These are phyloP conservation scores for Chrysosporium keratinophilum DNA, from an alignment of 2,329 filamentous ascomycete species.

Conservation along the genomic window DNA sequence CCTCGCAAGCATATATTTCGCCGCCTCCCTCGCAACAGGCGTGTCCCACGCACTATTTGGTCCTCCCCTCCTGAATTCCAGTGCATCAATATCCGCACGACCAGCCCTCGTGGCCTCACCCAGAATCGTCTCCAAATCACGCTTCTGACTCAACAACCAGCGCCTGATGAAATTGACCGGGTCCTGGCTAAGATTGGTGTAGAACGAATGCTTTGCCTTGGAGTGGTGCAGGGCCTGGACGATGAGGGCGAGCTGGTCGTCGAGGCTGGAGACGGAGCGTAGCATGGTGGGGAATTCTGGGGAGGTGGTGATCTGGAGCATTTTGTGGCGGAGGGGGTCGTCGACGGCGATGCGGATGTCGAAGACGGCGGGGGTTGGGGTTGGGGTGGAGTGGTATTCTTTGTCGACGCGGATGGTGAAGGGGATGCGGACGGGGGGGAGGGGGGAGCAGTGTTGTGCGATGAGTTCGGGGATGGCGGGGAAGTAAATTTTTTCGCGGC, in stretches of 20 bases:
- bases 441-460: conserved; percentile 62
- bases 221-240: conserved; percentile 73
- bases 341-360: conserved; percentile 78
- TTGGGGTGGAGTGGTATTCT: conserved; percentile 62
- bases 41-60: conserved; percentile 53
- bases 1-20: conserved; percentile 50
- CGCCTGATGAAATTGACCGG: conserved; percentile 73
- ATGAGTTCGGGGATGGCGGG: conserved; percentile 75
- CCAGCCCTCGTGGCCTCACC: conserved; percentile 60
- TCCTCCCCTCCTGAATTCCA: conserved; percentile 42
- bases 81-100: conserved; percentile 45
- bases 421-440: conserved; percentile 70
- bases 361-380: conserved; percentile 71
- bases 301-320: conserved; percentile 57
- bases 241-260: conserved; percentile 75
- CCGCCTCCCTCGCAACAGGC: conserved; percentile 51
- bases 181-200: conserved; percentile 65
- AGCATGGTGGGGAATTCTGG: conserved; percentile 61
- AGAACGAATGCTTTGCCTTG: conserved; percentile 85
- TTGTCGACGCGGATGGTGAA: conserved; percentile 94
- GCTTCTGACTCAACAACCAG: conserved; percentile 85
- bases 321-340: conserved; percentile 62
- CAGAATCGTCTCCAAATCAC: conserved; percentile 78
- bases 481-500: conserved; percentile 68
- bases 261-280: conserved; percentile 63